Percentiles rank a stretch among this genome's conserved stretches.
Evolutionary conservation across 352 stramenopile genomes (phyloP).

Genomic region (Blastocystis hominis): DNA sequence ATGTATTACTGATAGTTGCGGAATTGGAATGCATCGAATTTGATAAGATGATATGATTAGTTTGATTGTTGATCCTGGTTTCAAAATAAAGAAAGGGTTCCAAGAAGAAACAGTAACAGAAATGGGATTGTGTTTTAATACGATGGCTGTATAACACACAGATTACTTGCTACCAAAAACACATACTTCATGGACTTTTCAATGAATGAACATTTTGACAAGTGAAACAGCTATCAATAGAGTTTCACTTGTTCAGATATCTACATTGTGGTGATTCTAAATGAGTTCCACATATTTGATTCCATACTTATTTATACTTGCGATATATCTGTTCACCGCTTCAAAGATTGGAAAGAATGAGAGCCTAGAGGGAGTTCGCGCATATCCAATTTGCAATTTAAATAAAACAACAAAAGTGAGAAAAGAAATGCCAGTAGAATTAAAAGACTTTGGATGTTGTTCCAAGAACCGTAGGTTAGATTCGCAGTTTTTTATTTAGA

Average conservation of each 20-base stretch:
- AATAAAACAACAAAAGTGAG: no score
- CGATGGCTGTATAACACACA: not conserved
- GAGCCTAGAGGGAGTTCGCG: no score
- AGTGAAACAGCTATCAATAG: not conserved
- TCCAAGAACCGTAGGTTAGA: no score
- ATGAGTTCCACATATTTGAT: no score
- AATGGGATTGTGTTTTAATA: not conserved
- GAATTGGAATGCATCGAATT: not conserved
- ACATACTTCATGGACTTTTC: not conserved
- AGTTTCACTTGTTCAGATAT: not conserved
- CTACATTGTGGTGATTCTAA: no score
- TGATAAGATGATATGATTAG: not conserved
- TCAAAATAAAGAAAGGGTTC: not conserved
- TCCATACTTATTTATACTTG: no score
- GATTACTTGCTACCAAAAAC: not conserved
- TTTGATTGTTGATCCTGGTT: not conserved
- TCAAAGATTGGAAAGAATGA: no score
- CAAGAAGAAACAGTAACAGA: not conserved
- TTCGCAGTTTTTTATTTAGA: no score
- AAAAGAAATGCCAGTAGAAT: no score
- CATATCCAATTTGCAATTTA: no score
- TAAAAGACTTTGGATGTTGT: no score
- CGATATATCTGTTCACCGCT: no score
- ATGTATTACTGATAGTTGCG: not conserved
- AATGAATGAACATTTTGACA: not conserved